Evolutionary conservation across 2,329 filamentous ascomycete genomes (phyloP).

Genomic region (Pyrenophora tritici-repentis): DNA sequence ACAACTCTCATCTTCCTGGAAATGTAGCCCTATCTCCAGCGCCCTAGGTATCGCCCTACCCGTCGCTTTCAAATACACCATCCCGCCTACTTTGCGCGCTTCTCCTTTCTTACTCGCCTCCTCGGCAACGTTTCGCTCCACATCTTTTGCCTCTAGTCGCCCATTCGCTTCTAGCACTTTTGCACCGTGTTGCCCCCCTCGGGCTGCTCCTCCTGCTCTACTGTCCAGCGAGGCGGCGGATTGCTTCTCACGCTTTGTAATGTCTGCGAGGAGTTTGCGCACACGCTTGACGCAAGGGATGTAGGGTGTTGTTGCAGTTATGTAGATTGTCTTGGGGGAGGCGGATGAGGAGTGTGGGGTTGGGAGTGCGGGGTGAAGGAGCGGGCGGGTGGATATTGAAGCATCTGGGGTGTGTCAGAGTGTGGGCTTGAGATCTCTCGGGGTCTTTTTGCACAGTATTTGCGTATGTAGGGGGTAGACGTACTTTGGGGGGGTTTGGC

Average conservation of each 20-base stretch:
- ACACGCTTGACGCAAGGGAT: slow-evolving; percentile 70
- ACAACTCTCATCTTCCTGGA: slow-evolving; percentile 65
- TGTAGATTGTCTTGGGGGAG: slow-evolving; percentile 65
- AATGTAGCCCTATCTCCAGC: slow-evolving; percentile 66
- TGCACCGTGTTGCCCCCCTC: not conserved
- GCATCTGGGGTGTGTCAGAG: slow-evolving; percentile 46
- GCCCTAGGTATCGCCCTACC: slow-evolving; percentile 70
- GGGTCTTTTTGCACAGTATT: no score
- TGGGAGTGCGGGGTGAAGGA: slow-evolving; percentile 61
- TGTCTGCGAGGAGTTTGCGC: slow-evolving; percentile 64
- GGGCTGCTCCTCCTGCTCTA: not conserved
- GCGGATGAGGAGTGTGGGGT: slow-evolving; percentile 57
- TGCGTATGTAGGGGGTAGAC: not conserved
- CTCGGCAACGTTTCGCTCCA: slow-evolving; percentile 37
- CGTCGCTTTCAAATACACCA: slow-evolving; percentile 66
- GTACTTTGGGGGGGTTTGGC: slow-evolving; percentile 32
- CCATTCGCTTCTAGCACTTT: slow-evolving; percentile 26
- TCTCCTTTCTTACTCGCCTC: slow-evolving; percentile 16
- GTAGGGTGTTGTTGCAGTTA: slow-evolving; percentile 68
- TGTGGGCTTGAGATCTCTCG: not conserved
- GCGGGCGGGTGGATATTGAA: slow-evolving; percentile 60
- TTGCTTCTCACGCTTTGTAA: slow-evolving; percentile 57
- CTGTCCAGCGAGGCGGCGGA: slow-evolving; percentile 17
- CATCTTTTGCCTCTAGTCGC: slow-evolving; percentile 34
- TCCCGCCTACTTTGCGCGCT: slow-evolving; percentile 44